Conservation (phyloP, 306 rosid genomes). For the Prinsepia uniflora region DNA sequence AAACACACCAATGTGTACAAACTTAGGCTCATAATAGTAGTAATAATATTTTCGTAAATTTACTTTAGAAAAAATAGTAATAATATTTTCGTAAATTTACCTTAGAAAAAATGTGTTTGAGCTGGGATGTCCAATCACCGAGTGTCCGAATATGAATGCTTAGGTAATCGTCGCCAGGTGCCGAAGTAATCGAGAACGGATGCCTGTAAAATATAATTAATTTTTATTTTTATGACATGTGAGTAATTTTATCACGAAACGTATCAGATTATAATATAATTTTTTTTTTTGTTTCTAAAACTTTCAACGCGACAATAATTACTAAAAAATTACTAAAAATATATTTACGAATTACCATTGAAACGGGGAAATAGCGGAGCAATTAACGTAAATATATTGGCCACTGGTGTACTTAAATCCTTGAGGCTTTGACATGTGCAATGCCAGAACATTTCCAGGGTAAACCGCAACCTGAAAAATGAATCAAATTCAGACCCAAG, state of each 20-base stretch:
- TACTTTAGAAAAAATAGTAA: conserved; percentile 50
- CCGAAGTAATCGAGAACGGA: conserved; percentile 86
- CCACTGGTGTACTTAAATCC: conserved; percentile 85
- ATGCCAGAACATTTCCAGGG: conserved; percentile 87
- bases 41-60: not conserved
- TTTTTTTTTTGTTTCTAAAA: too few relatives aligned
- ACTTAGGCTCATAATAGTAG: too few relatives aligned
- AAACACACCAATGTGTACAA: too few relatives aligned
- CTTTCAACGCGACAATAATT: too few relatives aligned
- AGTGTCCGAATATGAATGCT: conserved; percentile 80
- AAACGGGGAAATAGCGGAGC: conserved; percentile 71
- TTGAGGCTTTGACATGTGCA: conserved; percentile 79
- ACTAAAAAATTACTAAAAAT: too few relatives aligned
- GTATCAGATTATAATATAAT: too few relatives aligned
- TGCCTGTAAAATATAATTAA: conserved; percentile 43
- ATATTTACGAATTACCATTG: conserved; percentile 54
- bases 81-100: conserved; percentile 28
- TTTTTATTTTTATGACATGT: not conserved
- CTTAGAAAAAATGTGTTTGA: conserved; percentile 66
- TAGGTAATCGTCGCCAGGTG: conserved; percentile 79
- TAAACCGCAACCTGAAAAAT: conserved; percentile 71
- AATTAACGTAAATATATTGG: conserved; percentile 73
- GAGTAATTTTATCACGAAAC: too few relatives aligned
- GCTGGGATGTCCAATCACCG: conserved; percentile 89
- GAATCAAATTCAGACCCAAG: not conserved